Base-by-base conservation (phyloP, 176 grass and related monocot genomes). In the Poa annua region DNA sequence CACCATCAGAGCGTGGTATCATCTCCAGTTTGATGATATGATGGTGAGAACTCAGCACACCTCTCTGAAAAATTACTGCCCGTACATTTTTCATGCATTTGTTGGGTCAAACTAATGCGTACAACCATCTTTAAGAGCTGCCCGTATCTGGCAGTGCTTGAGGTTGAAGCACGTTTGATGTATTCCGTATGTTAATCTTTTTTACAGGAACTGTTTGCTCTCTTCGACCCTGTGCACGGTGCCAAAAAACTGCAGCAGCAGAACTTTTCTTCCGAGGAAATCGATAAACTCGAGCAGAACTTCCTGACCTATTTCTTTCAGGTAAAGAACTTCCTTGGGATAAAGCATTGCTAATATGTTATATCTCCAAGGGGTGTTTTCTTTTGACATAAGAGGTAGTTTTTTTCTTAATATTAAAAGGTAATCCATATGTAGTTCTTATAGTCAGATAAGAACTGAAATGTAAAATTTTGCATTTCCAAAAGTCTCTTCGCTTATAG, bases 1-100 rank as follows among this genome's bases (percentile, higher is more conserved):
- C 60, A 92, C 91, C 65, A 88, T 98, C 42, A 89, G 96, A 65
- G 96, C 96, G 3, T 98, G 93, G 96, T 96, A 98, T 81, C 87
- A 93, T 83, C 96, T 96, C 45, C 91, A 98, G 71, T 98, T 98
- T 84, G 96, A 98, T 82, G 96, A 98, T 84, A 92, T 98, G 85
- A 93, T 98, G 93, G 96, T 96, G 87, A 84, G 71, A 71, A 35
- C 19, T 85, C 25, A 41, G 22, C 5, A 49, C 8, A 4, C 44
- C 15, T 53, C 2, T 17, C 38, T 75, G 8, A 88, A 36, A 60
- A 33, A 17, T 26, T 52, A 11, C 83, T 34, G 2, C 64, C 1
- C 12, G 56, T 48, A 80, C 51, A 60, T 20, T 53, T 53, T 4
- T 14, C 11, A 14, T 77, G 20, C 2, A 29, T 54, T 65, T 88